These are phyloP conservation scores for Spinellus fusiger DNA, from an alignment of 192 early-diverging fungal genomes.

Conservation along the genomic window DNA sequence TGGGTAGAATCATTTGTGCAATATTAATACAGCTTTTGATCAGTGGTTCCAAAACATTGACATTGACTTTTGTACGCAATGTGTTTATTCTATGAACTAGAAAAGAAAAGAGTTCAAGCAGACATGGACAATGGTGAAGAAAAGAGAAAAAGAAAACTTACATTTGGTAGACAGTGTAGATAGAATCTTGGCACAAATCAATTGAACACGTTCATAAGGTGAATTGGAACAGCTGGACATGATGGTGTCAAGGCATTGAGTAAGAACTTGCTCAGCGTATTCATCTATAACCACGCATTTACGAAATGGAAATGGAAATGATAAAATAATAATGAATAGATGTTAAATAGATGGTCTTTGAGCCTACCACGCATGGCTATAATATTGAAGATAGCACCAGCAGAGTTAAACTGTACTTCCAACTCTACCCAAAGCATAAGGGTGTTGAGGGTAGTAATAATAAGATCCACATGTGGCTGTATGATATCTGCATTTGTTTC, in stretches of 20 bases:
- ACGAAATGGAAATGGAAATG: no score
- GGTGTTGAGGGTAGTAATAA: constrained; percentile 16
- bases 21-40: constrained; percentile 9
- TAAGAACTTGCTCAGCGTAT: constrained; percentile 17
- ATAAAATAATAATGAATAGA: no score
- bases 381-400: constrained; percentile 26
- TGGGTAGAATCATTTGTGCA: constrained; percentile 3
- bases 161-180: constrained; percentile 24
- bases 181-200: constrained; percentile 20
- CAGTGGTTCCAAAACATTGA: constrained; percentile 17
- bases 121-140: not conserved
- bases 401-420: constrained; percentile 28
- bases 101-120: not conserved
- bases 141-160: not conserved
- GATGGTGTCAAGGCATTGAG: constrained; percentile 19
- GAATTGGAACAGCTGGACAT: constrained; percentile 9
- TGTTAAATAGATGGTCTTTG: no score
- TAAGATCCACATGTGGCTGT: constrained; percentile 13
- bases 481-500: constrained; percentile 16
- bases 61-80: constrained; percentile 1
- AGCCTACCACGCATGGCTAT: constrained; percentile 20
- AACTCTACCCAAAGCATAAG: constrained; percentile 19
- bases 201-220: constrained; percentile 21
- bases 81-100: not conserved
- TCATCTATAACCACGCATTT: not conserved